Evolutionary conservation across 495 filamentous ascomycete genomes (phyloP).

Genomic region (Oidiodendron maius): DNA sequence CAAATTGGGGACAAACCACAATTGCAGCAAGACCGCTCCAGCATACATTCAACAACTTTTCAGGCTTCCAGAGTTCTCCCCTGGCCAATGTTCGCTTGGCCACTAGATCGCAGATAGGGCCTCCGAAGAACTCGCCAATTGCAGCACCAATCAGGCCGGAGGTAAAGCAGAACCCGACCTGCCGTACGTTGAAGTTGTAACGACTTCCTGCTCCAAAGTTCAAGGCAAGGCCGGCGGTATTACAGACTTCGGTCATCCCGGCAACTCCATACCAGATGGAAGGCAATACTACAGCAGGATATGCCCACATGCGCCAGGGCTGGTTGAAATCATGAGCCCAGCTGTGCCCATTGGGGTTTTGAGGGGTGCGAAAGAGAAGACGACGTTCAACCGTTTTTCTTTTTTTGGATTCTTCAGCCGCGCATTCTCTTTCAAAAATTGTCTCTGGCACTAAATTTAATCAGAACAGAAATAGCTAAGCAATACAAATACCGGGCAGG

Average conservation of each 20-base stretch:
- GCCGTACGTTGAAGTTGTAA: constrained; percentile 25
- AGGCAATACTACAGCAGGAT: constrained; percentile 19
- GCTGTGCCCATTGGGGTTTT: no score
- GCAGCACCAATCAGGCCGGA: constrained; percentile 20
- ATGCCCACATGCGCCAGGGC: constrained; percentile 26
- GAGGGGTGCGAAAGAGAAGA: no score
- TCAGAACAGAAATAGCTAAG: no score
- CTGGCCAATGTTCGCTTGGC: constrained; percentile 15
- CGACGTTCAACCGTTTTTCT: no score
- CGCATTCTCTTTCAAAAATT: no score
- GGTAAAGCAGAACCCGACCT: constrained; percentile 14
- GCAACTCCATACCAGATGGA: constrained; percentile 20
- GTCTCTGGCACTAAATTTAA: constrained; percentile 4
- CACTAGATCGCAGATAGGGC: constrained; percentile 23
- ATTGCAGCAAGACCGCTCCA: constrained; percentile 11
- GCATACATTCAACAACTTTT: constrained; percentile 19
- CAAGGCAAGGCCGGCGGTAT: constrained; percentile 7
- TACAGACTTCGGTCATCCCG: constrained; percentile 19
- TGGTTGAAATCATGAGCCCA: no score
- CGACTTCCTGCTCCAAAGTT: neutral
- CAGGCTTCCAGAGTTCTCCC: constrained; percentile 21
- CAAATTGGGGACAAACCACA: constrained; percentile 19
- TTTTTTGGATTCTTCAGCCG: no score
- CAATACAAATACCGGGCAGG: no score
- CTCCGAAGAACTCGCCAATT: constrained; percentile 25